A percentile compares a stretch with the other conserved stretches of the same genome.
These are phyloP conservation scores for Fusarium staphyleae DNA, from an alignment of 2,329 filamentous ascomycete genomes.

Conservation along the genomic window DNA sequence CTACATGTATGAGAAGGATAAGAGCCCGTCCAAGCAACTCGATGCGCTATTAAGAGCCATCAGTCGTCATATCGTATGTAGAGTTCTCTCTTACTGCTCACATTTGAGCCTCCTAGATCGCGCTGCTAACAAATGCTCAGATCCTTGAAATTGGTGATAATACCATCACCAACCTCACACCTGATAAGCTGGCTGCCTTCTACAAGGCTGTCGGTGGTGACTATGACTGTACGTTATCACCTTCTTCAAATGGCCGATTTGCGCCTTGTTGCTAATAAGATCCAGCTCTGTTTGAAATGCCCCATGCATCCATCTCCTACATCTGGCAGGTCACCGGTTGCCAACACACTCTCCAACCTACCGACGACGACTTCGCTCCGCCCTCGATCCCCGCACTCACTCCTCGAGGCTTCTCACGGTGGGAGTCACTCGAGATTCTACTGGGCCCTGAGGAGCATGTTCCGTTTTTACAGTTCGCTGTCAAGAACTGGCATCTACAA, in stretches of 20 bases:
- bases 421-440: constrained; percentile 91
- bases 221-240: constrained; percentile 67
- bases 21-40: constrained; percentile 70
- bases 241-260: background rate
- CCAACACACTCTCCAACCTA: constrained; percentile 83
- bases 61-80: constrained; percentile 72
- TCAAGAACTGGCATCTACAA: constrained; percentile 76
- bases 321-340: constrained; percentile 93
- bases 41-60: constrained; percentile 74
- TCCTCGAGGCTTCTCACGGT: constrained; percentile 83
- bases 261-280: constrained; percentile 10
- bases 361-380: constrained; percentile 72
- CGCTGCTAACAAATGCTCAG: constrained; percentile 49
- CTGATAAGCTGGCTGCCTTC: constrained; percentile 76
- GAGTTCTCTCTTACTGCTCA: background rate
- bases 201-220: constrained; percentile 78
- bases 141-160: constrained; percentile 65
- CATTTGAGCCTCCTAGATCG: background rate
- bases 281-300: constrained; percentile 76
- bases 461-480: constrained; percentile 80
- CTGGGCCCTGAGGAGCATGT: constrained; percentile 89
- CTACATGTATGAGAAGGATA: constrained; percentile 72
- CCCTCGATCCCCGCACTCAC: constrained; percentile 87
- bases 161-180: constrained; percentile 61
- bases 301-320: constrained; percentile 79